These are phyloP conservation scores for Penicillium cataractarum DNA, from an alignment of 495 filamentous ascomycete species.

Conservation along the genomic window DNA sequence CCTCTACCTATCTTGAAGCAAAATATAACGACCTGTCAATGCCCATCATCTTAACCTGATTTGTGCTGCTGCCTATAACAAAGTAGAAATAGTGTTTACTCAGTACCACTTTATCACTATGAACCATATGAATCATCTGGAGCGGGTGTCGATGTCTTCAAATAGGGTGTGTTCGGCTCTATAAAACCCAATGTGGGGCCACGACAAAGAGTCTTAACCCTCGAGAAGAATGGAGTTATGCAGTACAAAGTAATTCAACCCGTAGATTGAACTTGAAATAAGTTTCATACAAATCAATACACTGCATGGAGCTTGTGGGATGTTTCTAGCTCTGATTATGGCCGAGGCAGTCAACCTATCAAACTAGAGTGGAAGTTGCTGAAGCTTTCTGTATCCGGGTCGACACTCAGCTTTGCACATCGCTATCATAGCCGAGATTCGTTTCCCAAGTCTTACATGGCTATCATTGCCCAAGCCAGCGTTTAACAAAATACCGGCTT, in stretches of 20 bases:
- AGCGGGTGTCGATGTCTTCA: neutral
- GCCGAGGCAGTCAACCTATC: neutral
- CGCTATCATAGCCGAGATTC: neutral
- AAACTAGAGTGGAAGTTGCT: neutral
- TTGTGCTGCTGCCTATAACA: neutral
- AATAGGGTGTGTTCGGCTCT: neutral
- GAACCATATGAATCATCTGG: neutral
- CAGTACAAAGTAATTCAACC: neutral
- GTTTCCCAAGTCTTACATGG: neutral
- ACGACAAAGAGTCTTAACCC: neutral
- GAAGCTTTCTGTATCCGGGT: neutral
- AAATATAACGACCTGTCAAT: slow-evolving; percentile 27
- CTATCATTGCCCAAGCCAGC: neutral
- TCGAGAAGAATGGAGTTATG: neutral
- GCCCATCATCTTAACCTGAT: neutral
- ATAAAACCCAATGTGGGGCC: neutral
- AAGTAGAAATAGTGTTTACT: neutral
- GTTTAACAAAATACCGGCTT: neutral
- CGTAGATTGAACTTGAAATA: neutral
- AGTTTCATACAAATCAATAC: neutral
- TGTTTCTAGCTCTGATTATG: neutral
- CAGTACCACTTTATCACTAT: neutral
- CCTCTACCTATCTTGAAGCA: slow-evolving; percentile 21
- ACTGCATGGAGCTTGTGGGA: neutral
- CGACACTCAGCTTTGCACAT: neutral